These are phyloP conservation scores for Nicotiana obtusifolia DNA, from an alignment of 257 asterid species.

Conservation along the genomic window DNA sequence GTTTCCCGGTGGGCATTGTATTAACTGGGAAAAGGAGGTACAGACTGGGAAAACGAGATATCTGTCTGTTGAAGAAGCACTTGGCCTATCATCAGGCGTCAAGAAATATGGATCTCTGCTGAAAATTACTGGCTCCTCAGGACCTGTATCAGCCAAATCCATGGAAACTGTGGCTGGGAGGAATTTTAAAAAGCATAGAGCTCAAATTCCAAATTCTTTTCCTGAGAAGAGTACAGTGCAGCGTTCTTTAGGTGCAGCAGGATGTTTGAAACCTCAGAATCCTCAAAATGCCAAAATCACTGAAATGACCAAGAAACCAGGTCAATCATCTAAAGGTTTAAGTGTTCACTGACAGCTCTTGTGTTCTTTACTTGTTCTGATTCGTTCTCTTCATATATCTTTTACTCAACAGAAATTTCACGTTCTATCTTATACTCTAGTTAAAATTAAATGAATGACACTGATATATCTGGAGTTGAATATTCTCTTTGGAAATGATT, in stretches of 20 bases:
- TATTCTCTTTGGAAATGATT: background rate
- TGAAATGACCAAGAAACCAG: background rate
- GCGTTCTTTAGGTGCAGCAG: conserved; percentile 18
- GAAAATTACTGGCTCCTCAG: conserved; percentile 6
- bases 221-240: conserved; percentile 7
- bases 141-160: conserved; percentile 12
- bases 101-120: conserved; percentile 4
- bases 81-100: conserved; percentile 40
- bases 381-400: background rate
- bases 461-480: background rate
- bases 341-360: background rate
- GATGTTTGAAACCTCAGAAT: conserved; percentile 22
- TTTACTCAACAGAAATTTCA: background rate
- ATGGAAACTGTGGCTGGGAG: conserved; percentile 2
- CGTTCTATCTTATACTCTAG: background rate
- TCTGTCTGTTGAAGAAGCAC: conserved; percentile 42
- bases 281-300: conserved; percentile 17
- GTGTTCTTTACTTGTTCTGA: background rate
- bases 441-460: background rate
- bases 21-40: conserved; percentile 40
- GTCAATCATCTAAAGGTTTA: background rate
- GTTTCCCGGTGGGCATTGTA: conserved; percentile 8
- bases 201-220: conserved; percentile 5
- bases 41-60: conserved; percentile 46
- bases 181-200: conserved; percentile 17